A percentile compares a stretch with the other conserved stretches of the same genome.
These are phyloP conservation scores for Lasiodiplodia sp. DNA, from an alignment of 2,329 filamentous ascomycete species.

Conservation along the genomic window DNA sequence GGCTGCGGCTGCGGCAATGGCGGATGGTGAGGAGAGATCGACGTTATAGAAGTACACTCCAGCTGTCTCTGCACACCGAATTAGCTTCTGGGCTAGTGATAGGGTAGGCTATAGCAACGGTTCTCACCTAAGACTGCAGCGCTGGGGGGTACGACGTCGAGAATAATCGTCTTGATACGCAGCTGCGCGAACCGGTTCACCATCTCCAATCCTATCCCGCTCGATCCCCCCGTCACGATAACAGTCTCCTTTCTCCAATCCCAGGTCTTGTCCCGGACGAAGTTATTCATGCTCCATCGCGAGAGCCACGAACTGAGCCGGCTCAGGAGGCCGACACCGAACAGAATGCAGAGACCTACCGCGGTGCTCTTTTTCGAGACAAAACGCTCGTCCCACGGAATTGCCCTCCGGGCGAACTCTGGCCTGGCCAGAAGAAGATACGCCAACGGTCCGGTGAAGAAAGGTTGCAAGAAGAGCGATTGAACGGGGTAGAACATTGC, in stretches of 20 bases:
- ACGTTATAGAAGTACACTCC: constrained; percentile 40
- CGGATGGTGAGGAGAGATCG: constrained; percentile 42
- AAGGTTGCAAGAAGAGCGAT: too few relatives aligned
- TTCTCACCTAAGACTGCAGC: background rate
- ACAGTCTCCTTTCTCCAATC: constrained; percentile 42
- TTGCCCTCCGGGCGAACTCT: background rate
- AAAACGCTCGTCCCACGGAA: too few relatives aligned
- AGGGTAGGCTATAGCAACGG: background rate
- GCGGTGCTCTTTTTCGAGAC: background rate
- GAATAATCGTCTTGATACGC: background rate
- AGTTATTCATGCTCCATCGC: background rate
- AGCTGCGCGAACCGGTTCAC: background rate
- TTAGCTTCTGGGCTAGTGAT: background rate
- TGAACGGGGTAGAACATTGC: too few relatives aligned
- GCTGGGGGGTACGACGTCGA: background rate
- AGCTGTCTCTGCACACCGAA: background rate
- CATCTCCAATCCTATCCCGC: constrained; percentile 42
- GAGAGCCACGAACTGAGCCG: background rate
- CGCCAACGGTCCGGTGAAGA: too few relatives aligned
- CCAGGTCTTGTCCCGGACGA: constrained; percentile 36
- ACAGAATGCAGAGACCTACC: background rate
- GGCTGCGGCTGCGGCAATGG: constrained; percentile 38
- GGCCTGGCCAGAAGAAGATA: background rate
- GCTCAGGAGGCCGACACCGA: background rate
- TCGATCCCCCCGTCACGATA: constrained; percentile 46